Base-by-base conservation (phyloP, 2,329 filamentous ascomycete species). In the Furcasterigmium sp. region DNA sequence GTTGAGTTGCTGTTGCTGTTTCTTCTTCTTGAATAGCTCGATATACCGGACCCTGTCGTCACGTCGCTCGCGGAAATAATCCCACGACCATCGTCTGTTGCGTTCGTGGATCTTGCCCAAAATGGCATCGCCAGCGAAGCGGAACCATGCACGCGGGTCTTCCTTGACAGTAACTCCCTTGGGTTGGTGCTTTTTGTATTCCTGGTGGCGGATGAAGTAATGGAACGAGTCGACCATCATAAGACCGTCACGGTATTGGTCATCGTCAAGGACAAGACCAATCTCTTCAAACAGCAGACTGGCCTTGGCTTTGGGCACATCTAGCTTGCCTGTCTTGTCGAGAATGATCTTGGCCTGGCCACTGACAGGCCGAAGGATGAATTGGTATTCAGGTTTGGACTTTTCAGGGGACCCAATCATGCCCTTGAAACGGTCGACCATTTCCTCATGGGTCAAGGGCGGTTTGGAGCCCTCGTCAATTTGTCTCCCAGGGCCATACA, bases 151-250 rank as follows among this genome's bases (percentile, higher is more conserved):
- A 29, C 81, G 80, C 13, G 93, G 91, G 54, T 97, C 88, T 61
- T 97, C 88, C 58, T 90, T 95, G 0, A 89, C 87, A 0, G 78
- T 77, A 45, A 83, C 77, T 1, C 75, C 83, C 58, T 94, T 93
- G 4, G 93, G 93, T 55, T 95, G 89, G 46, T 90, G 74, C 55
- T 85, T 91, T 60, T 94, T 94, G 70, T 97, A 96, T 61, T 99
- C 91, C 62, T 97, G 93, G 53, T 98, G 93, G 25, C 91, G 84
- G 54, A 96, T 87, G 63, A 97, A 98, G 66, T 95, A 97, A 63
- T 98, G 93, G 70, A 99, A 98, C 3, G 97, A 73, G 60, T 99
- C 93, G 2, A 97, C 87, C 72, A 99, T 87, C 93, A 98, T 98
- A 46, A 99, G 69, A 5, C 85, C 89, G 66, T 99, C 93, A 23